Conservation (phyloP, 2,329 filamentous ascomycete genomes). For the Cytospora mali region DNA sequence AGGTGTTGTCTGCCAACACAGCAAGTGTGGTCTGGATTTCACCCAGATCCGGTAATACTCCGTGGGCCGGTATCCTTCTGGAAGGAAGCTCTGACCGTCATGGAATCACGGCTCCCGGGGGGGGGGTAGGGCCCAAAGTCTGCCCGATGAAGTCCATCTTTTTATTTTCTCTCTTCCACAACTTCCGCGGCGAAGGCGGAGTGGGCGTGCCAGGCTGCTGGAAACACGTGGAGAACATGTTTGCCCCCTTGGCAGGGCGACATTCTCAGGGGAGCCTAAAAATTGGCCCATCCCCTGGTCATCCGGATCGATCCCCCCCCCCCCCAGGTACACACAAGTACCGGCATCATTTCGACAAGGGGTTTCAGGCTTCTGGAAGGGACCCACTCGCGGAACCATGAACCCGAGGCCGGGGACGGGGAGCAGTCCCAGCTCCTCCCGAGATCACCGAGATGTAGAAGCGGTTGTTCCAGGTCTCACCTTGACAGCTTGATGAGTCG, state of each 20-base stretch:
- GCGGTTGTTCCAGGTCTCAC: neutral
- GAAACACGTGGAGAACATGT: constrained; percentile 20
- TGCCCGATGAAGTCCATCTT: neutral
- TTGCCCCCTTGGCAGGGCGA: constrained; percentile 8
- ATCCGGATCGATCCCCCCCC: neutral
- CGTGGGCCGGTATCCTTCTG: constrained; percentile 6
- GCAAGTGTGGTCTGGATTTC: neutral
- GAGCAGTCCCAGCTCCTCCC: constrained; percentile 28
- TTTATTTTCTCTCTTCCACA: neutral
- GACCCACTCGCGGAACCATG: constrained; percentile 24
- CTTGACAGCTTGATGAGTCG: constrained; percentile 3
- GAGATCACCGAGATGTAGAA: neutral
- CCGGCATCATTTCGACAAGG: neutral
- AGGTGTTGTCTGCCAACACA: neutral
- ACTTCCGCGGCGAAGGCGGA: neutral
- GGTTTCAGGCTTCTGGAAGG: constrained; percentile 7
- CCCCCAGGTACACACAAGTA: constrained; percentile 13
- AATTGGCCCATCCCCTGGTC: neutral
- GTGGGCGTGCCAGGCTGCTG: constrained; percentile 5
- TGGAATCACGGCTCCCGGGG: constrained; percentile 8
- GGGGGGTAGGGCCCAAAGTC: no score
- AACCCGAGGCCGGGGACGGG: constrained; percentile 28
- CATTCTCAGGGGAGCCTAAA: constrained; percentile 20
- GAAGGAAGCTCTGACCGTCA: constrained; percentile 22
- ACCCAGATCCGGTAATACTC: neutral